Evolutionary conservation across 1,139 yeast species (phyloP), one percentile per base, ranked within the genome.

Genomic region (Saccharomycopsis crataegensis): DNA sequence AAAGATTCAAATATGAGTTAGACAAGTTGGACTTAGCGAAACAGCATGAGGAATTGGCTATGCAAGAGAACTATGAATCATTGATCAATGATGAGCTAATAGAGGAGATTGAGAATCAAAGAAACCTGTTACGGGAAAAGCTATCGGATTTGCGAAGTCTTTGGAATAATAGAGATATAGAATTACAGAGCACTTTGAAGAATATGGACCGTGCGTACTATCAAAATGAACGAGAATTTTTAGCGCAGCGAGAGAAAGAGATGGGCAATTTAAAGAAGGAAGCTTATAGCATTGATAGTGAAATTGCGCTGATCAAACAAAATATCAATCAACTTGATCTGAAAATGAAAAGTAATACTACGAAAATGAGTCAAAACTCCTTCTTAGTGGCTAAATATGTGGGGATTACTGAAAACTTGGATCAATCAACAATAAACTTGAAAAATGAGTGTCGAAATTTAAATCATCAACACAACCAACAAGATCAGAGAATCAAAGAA

Each of bases 1-100:
- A 67, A 42, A 72, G 72, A 42, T 70, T 65, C 57, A 71, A 71
- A 31, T 58, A 73, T 40, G 67, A 72, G 47, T 58, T 67, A 38
- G 65, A 71, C 49, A 68, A 72, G 55, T 59, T 75, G 54, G 65
- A 67, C 28, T 62, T 71, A 3, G 67, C 70, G 12, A 70, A 71
- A 58, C 71, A 72, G 8, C 63, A 67, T 16, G 67, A 67, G 33
- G 62, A 77, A 14, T 68, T 71, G 53, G 64, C 65, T 17, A 61
- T 76, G 46, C 74, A 74, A 50, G 75, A 73, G 55, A 62, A 63
- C 6, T 73, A 64, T 48, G 56, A 59, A 3, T 47, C 57, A 1
- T 66, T 72, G 57, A 69, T 75, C 6, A 68, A 73, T 37, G 61
- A 62, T 17, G 60, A 65, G 6, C 70, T 70, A 58, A 60, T 69